These are phyloP conservation scores for Xylariaceae sp. DNA, from an alignment of 2,329 filamentous ascomycete genomes.

Conservation along the genomic window DNA sequence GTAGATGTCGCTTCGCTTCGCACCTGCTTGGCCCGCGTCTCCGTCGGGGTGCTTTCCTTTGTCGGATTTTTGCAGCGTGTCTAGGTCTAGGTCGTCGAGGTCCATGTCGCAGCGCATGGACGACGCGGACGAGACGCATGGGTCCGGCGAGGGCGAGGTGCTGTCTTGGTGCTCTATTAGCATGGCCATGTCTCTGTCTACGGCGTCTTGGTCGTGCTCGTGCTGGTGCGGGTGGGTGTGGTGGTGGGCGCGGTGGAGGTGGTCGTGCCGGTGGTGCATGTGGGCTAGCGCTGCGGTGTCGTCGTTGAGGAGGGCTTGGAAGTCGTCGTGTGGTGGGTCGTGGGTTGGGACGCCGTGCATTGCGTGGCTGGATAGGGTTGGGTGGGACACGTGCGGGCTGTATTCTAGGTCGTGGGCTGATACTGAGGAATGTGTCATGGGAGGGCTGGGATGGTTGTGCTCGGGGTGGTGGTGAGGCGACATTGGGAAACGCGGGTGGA, in stretches of 20 bases:
- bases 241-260: constrained; percentile 6
- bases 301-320: constrained; percentile 51
- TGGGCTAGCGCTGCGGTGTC: constrained; percentile 25
- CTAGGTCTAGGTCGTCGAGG: constrained; percentile 17
- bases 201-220: constrained; percentile 20
- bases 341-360: constrained; percentile 3
- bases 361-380: not conserved
- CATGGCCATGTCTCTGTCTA: constrained; percentile 33
- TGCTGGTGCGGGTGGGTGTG: constrained; percentile 9
- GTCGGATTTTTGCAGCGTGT: not conserved
- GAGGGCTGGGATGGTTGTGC: constrained; percentile 4
- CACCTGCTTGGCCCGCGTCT: not conserved
- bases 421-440: constrained; percentile 33
- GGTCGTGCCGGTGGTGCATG: constrained; percentile 1
- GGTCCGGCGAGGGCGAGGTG: constrained; percentile 1
- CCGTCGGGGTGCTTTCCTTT: not conserved
- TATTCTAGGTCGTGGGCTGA: constrained; percentile 21
- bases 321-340: constrained; percentile 34
- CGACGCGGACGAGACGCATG: not conserved
- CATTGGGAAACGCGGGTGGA: constrained; percentile 7
- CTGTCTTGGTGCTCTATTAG: constrained; percentile 28
- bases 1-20: constrained; percentile 29
- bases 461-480: constrained; percentile 26
- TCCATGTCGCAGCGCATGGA: constrained; percentile 23
- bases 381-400: constrained; percentile 22